Evolutionary conservation across 352 stramenopile genomes (phyloP).

Genomic region (Phytophthora fragariaefolia): DNA sequence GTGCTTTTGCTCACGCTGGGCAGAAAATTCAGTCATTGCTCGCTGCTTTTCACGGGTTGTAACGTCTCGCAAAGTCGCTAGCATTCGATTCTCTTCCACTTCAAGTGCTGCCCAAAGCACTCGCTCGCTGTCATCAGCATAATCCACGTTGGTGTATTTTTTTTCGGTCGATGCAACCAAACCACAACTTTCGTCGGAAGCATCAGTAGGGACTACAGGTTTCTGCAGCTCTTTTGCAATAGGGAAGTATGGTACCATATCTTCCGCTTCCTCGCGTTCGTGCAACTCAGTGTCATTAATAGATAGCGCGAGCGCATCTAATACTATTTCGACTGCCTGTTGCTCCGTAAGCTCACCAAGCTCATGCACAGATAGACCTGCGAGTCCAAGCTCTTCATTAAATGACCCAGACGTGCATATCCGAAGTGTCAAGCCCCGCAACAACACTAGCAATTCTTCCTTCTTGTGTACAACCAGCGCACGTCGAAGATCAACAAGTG

Average conservation of each 20-base stretch:
- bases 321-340: slow-evolving; percentile 56
- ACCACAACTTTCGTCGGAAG: slow-evolving; percentile 13
- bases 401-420: slow-evolving; percentile 82
- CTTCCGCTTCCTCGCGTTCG: slow-evolving; percentile 69
- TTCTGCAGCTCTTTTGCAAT: slow-evolving; percentile 57
- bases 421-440: slow-evolving; percentile 68
- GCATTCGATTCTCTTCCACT: slow-evolving; percentile 84
- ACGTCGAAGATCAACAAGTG: slow-evolving; percentile 72
- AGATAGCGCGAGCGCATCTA: slow-evolving; percentile 60
- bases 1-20: slow-evolving; percentile 32
- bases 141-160: slow-evolving; percentile 31
- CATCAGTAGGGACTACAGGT: slow-evolving; percentile 14
- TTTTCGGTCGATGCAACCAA: slow-evolving; percentile 9
- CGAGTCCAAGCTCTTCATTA: slow-evolving; percentile 62
- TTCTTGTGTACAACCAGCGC: slow-evolving; percentile 65
- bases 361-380: slow-evolving; percentile 58
- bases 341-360: slow-evolving; percentile 65
- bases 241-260: slow-evolving; percentile 76
- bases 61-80: slow-evolving; percentile 64
- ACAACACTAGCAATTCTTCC: slow-evolving; percentile 38
- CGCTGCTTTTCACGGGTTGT: slow-evolving; percentile 46
- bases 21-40: slow-evolving; percentile 21
- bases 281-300: slow-evolving; percentile 83
- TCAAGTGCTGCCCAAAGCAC: slow-evolving; percentile 78
- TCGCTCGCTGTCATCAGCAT: slow-evolving; percentile 56